Evolutionary conservation across 2,329 filamentous ascomycete genomes (phyloP).

Genomic region (Pseudogymnoascus sp.): DNA sequence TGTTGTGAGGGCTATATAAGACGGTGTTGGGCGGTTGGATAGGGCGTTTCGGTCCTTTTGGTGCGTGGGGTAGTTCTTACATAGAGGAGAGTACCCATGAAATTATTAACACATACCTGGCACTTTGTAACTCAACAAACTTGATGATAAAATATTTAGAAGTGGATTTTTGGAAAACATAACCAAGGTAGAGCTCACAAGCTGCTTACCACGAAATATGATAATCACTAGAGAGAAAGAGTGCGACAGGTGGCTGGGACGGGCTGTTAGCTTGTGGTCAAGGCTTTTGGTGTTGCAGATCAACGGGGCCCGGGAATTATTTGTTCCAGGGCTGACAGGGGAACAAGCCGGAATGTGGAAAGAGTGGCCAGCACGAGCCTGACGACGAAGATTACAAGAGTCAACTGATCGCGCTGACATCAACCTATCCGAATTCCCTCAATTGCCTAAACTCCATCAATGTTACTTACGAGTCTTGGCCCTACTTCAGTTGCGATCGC

Average conservation of each 20-base stretch:
- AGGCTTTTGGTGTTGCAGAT: background rate
- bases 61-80: background rate
- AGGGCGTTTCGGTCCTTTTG: background rate
- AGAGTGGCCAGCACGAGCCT: constrained; percentile 4
- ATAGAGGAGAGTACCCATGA: background rate
- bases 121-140: background rate
- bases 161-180: background rate
- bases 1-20: background rate
- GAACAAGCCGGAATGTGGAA: constrained; percentile 6
- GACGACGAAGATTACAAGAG: background rate
- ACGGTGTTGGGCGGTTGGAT: background rate
- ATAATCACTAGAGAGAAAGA: background rate
- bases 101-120: background rate
- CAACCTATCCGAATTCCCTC: background rate
- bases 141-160: background rate
- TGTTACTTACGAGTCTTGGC: background rate
- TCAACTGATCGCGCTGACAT: constrained; percentile 3
- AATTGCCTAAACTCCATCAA: background rate
- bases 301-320: background rate
- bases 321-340: constrained; percentile 5
- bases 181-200: background rate
- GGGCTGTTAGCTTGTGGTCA: background rate
- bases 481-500: background rate
- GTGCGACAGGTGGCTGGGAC: background rate
- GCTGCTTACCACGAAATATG: background rate